phyloP scores from a whole-genome alignment of 495 filamentous ascomycete genomes.

The Hypoxylon lienhwacheense region DNA sequence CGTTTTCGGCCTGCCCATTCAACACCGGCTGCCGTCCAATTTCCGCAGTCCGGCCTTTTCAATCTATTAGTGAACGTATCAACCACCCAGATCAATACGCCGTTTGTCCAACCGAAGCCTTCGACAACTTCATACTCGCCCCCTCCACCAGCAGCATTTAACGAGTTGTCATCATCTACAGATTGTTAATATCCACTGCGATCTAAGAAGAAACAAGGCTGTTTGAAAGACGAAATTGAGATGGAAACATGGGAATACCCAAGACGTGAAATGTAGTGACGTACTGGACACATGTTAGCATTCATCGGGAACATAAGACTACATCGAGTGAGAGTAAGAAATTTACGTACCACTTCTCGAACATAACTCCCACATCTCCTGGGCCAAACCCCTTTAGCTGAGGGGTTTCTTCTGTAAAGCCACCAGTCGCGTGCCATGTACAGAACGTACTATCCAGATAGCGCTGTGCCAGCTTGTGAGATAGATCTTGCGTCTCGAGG shows the following conservation, averaged over 20 bases:
- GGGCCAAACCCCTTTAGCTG: slow-evolving; percentile 45
- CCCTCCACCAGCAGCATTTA: slow-evolving; percentile 51
- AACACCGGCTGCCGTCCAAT: slow-evolving; percentile 44
- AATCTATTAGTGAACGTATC: slow-evolving; percentile 50
- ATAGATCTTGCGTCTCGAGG: slow-evolving; percentile 42
- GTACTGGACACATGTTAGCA: slow-evolving; percentile 25
- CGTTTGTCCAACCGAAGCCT: slow-evolving; percentile 57
- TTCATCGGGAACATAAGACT: background rate
- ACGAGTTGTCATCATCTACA: slow-evolving; percentile 45
- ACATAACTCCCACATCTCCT: slow-evolving; percentile 46
- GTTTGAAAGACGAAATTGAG: background rate
- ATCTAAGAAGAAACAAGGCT: background rate
- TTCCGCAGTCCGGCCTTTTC: slow-evolving; percentile 47
- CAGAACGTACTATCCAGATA: slow-evolving; percentile 56
- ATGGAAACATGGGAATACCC: background rate
- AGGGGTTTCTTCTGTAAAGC: slow-evolving; percentile 47
- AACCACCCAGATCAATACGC: slow-evolving; percentile 53
- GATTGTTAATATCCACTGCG: slow-evolving; percentile 2
- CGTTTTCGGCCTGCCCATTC: slow-evolving; percentile 22
- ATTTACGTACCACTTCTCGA: slow-evolving; percentile 48
- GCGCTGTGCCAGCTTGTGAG: slow-evolving; percentile 49
- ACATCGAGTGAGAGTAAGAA: background rate
- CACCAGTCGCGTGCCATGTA: slow-evolving; percentile 55
- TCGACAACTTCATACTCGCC: slow-evolving; percentile 57
- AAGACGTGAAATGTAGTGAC: background rate